A percentile compares a stretch with the other conserved stretches of the same genome.
phyloP scores from a whole-genome alignment of 805 yeast genomes.

The Candida easanensis region DNA sequence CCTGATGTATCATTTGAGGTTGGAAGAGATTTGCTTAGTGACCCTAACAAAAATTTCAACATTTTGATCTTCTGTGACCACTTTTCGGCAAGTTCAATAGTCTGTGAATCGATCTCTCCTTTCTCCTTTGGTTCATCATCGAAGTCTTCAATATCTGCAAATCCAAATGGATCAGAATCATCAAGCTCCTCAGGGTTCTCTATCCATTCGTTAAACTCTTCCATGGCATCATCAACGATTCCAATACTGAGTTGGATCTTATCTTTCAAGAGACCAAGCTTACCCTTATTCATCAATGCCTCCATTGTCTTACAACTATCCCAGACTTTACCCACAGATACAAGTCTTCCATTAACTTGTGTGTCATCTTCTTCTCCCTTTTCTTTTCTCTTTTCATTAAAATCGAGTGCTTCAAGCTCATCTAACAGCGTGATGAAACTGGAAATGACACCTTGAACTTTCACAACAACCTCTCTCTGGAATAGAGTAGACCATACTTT shows the following conservation, averaged over 20 bases:
- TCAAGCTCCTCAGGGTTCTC: conserved; percentile 49
- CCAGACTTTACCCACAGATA: conserved; percentile 71
- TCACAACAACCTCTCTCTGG: conserved; percentile 20
- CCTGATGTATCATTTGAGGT: conserved; percentile 36
- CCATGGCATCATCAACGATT: conserved; percentile 59
- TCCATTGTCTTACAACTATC: conserved; percentile 52
- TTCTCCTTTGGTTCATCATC: conserved; percentile 25
- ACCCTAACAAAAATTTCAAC: conserved; percentile 54
- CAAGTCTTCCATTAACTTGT: conserved; percentile 39
- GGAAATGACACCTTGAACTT: conserved; percentile 17
- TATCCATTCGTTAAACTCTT: conserved; percentile 68
- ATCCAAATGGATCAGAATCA: conserved; percentile 54
- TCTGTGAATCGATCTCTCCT: conserved; percentile 33
- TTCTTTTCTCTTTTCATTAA: conserved; percentile 16
- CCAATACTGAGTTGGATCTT: conserved; percentile 43
- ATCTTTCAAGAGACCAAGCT: conserved; percentile 48
- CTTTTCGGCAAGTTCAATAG: conserved; percentile 38
- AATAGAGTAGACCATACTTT: conserved; percentile 34
- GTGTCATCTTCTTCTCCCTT: conserved; percentile 28
- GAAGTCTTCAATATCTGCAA: conserved; percentile 32
- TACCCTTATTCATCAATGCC: conserved; percentile 44
- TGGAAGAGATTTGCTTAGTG: conserved; percentile 59
- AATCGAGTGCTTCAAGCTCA: conserved; percentile 25
- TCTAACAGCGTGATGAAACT: conserved; percentile 21
- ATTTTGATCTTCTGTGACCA: conserved; percentile 57